Evolutionary conservation across 176 grass and related monocot genomes (phyloP).

Genomic region (Carex cristatella): DNA sequence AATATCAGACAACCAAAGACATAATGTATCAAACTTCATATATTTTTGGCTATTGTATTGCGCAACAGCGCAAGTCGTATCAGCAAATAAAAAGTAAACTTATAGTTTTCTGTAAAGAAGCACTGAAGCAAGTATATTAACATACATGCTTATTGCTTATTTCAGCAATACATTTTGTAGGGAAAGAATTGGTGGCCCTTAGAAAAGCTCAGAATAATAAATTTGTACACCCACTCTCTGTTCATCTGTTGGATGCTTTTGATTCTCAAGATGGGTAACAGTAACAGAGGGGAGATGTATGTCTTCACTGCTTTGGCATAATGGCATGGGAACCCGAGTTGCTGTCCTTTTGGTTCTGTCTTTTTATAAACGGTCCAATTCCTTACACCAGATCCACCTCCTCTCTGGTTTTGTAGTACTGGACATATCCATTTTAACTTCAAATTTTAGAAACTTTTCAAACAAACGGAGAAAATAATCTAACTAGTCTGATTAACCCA

Average conservation of each 20-base stretch:
- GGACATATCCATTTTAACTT: neutral
- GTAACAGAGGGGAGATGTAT: neutral
- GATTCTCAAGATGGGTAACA: constrained; percentile 7
- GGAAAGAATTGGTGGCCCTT: neutral
- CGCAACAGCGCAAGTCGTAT: neutral
- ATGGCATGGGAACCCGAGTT: constrained; percentile 18
- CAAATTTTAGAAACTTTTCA: neutral
- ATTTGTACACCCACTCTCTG: neutral
- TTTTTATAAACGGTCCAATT: constrained; percentile 15
- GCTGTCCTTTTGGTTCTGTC: constrained; percentile 17
- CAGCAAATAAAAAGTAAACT: neutral
- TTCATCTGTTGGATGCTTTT: constrained; percentile 15
- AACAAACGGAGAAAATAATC: neutral
- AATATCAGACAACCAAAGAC: neutral
- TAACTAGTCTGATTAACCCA: neutral
- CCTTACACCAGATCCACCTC: neutral
- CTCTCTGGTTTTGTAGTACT: neutral
- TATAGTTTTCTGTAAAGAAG: neutral
- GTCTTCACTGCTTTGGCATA: constrained; percentile 3
- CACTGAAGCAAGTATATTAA: neutral
- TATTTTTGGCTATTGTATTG: neutral
- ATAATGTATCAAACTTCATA: neutral
- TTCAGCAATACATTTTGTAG: neutral
- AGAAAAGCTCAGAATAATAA: constrained; percentile 3
- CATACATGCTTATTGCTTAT: neutral